Base-by-base conservation (phyloP, 441 rosid species). In the Erodium moschatum region DNA sequence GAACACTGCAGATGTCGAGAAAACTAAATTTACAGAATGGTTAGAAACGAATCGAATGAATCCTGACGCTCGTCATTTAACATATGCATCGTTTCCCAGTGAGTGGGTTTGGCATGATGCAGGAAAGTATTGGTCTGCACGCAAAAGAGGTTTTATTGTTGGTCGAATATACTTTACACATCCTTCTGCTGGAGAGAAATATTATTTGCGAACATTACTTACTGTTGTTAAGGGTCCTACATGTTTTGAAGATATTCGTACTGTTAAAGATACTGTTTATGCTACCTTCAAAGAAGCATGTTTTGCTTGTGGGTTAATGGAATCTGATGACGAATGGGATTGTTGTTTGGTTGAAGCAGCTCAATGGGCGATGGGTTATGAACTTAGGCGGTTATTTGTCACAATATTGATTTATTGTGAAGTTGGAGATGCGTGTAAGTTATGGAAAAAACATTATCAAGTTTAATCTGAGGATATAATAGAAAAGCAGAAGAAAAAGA, bases 281-380 rank as follows among this genome's bases (percentile, higher is more conserved):
- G 6, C 63, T 6, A 29, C 71, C 4, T 70, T 11, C 11, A 31
- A 54, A 2, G 66, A 11, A 0, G 31, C 52, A 11, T 70, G 71
- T n/a, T 29, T 27, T 12, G 44, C 68, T 3, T 13, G 70, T 21
- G 71, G 68, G 3, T 46, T 70, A n/a, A n/a, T 73, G 6, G 76
- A 16, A 24, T 24, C 27, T 31, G 63, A 68, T 21, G 68, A 67
- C 31, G 42, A 35, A 2, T 24, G 13, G 68, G 67, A 35, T 73
- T 54, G 69, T n/a, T 35, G 11, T 21, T 11, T 42, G 19, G 9
- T 12, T 6, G 63, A 46, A 12, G 58, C 62, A 6, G 11, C 67
- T 12, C 0, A 0, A 0, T 58, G 67, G 56, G 72, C 31, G 11
- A 20, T 38, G 0, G 4, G 15, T 5, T 3, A 13, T 13, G 33